Evolutionary conservation across 1,284 basidiomycete species (phyloP).

Genomic region (Trichosporon faecale): DNA sequence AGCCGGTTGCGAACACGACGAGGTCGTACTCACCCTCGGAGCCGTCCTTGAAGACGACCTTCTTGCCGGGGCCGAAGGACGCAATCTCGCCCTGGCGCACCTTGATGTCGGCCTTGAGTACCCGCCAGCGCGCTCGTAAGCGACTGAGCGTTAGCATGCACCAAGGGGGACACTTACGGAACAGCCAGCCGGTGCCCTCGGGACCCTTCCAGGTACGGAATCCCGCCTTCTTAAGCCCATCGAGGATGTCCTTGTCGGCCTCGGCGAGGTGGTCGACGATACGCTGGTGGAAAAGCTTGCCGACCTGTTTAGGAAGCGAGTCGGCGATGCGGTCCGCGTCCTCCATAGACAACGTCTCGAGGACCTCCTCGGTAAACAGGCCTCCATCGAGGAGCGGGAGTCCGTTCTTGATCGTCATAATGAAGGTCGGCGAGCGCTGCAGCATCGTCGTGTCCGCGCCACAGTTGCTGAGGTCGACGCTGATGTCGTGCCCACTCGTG

Average conservation of each 20-base stretch:
- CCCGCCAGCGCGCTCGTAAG: constrained; percentile 48
- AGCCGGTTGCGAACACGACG: constrained; percentile 67
- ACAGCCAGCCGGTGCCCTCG: constrained; percentile 52
- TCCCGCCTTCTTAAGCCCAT: constrained; percentile 60
- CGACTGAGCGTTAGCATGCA: constrained; percentile 30
- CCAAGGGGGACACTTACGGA: not conserved
- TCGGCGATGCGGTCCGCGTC: constrained; percentile 53
- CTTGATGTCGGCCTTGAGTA: constrained; percentile 67
- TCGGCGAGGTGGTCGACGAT: constrained; percentile 58
- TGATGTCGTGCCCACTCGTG: constrained; percentile 58
- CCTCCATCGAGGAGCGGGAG: constrained; percentile 46
- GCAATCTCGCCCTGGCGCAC: constrained; percentile 65
- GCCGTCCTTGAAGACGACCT: constrained; percentile 65
- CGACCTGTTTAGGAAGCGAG: constrained; percentile 44
- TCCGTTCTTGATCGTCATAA: constrained; percentile 60
- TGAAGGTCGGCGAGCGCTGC: constrained; percentile 63
- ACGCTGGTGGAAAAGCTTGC: constrained; percentile 53
- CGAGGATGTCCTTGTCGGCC: constrained; percentile 58
- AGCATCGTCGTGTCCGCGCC: constrained; percentile 62
- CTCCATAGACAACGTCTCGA: constrained; percentile 49
- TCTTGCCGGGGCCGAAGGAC: constrained; percentile 52
- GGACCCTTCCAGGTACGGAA: constrained; percentile 61
- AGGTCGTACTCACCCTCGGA: constrained; percentile 64
- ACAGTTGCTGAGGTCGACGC: constrained; percentile 55
- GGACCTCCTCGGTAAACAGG: constrained; percentile 53